phyloP scores from a whole-genome alignment of 2,329 filamentous ascomycete genomes.

The Colletotrichum tanaceti region DNA sequence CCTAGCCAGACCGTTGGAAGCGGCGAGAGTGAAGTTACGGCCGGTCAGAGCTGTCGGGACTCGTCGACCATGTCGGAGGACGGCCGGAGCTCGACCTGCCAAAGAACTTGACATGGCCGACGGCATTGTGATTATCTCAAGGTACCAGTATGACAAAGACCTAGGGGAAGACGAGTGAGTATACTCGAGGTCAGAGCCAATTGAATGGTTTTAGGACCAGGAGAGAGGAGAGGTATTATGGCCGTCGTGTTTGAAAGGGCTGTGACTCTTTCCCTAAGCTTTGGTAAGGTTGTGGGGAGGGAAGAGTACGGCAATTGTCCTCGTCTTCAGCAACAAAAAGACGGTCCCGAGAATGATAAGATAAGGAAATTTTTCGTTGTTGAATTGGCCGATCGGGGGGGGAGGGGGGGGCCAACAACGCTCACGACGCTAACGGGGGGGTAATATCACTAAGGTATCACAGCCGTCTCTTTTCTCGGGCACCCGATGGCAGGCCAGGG shows the following conservation, averaged over 20 bases:
- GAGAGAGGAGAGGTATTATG: conserved; percentile 30
- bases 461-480: conserved; percentile 18
- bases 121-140: conserved; percentile 49
- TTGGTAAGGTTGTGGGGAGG: conserved; percentile 33
- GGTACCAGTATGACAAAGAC: conserved; percentile 29
- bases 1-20: conserved; percentile 50
- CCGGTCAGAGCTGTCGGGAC: conserved; percentile 58
- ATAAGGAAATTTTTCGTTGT: conserved; percentile 43
- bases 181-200: conserved; percentile 40
- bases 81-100: conserved; percentile 68
- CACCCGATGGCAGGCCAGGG: conserved; percentile 26
- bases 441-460: no score
- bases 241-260: conserved; percentile 34
- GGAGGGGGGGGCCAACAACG: conserved; percentile 33
- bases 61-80: conserved; percentile 67
- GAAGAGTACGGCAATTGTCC: conserved; percentile 23
- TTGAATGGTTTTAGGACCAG: conserved; percentile 40
- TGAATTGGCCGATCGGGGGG: conserved; percentile 38
- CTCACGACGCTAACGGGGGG: conserved; percentile 29
- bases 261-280: conserved; percentile 40
- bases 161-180: conserved; percentile 20
- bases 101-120: conserved; percentile 56
- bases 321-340: conserved; percentile 39
- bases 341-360: conserved; percentile 39
- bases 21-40: conserved; percentile 57